A percentile compares a stretch with the other conserved stretches of the same genome.
These are phyloP conservation scores for Diaporthe sp. DNA, from an alignment of 2,329 filamentous ascomycete species.

Conservation along the genomic window DNA sequence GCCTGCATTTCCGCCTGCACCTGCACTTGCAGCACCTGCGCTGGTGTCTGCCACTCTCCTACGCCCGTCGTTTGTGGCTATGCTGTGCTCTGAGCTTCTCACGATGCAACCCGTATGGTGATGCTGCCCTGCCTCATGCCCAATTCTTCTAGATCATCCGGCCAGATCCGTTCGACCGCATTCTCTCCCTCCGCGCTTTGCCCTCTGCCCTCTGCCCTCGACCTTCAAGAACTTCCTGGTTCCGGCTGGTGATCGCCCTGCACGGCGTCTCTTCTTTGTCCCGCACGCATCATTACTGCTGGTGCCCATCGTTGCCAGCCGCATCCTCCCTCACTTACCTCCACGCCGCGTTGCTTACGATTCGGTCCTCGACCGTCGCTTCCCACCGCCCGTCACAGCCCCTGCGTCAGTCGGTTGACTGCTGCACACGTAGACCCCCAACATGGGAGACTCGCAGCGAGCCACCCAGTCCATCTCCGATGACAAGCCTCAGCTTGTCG, in stretches of 20 bases:
- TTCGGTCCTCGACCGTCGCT: not conserved
- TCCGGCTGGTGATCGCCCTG: not conserved
- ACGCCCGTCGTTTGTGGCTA: slow-evolving; percentile 24
- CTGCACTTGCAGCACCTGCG: not conserved
- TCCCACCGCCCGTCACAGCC: not conserved
- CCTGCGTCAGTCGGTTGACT: not conserved
- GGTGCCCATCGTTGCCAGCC: not conserved
- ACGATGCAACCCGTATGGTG: slow-evolving; percentile 20
- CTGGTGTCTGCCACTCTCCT: not conserved
- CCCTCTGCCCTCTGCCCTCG: not conserved
- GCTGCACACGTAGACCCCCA: not conserved
- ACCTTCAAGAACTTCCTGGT: not conserved
- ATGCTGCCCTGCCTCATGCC: slow-evolving; percentile 5
- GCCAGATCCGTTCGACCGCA: not conserved
- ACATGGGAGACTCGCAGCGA: slow-evolving; percentile 25
- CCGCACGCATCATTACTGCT: not conserved
- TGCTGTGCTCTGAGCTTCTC: slow-evolving; percentile 3
- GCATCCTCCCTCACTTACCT: not conserved
- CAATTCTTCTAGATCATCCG: not conserved
- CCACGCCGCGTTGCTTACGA: not conserved
- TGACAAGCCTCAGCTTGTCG: slow-evolving; percentile 36
- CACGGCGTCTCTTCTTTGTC: not conserved
- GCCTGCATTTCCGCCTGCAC: not conserved
- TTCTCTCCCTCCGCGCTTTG: not conserved
- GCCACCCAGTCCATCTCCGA: slow-evolving; percentile 19